Conservation (phyloP, 2,329 filamentous ascomycete genomes). For the Diaporthe humulicola region DNA sequence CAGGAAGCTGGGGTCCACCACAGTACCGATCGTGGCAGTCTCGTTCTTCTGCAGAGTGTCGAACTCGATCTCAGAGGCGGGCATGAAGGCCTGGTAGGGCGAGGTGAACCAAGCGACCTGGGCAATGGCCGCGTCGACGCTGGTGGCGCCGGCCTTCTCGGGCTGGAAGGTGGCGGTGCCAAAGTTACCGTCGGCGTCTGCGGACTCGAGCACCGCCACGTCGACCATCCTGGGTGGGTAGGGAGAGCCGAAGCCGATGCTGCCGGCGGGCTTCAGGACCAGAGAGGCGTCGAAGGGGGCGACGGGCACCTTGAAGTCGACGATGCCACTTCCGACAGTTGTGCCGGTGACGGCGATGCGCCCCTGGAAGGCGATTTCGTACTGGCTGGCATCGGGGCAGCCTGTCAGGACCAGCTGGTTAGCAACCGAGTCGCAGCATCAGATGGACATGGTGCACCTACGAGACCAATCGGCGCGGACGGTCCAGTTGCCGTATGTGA, state of each 20-base stretch:
- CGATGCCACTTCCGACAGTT: conserved; percentile 8
- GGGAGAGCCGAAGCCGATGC: conserved; percentile 30
- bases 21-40: conserved; percentile 21
- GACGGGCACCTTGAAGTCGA: conserved; percentile 33
- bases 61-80: conserved; percentile 29
- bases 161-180: conserved; percentile 32
- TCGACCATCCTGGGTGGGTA: conserved; percentile 28
- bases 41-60: conserved; percentile 16
- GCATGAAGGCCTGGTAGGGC: conserved; percentile 12
- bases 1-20: conserved; percentile 32
- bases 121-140: conserved; percentile 9
- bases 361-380: conserved; percentile 28
- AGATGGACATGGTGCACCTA: background rate
- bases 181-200: conserved; percentile 25
- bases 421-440: background rate
- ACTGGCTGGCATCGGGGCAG: conserved; percentile 24
- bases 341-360: conserved; percentile 19
- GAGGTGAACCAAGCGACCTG: conserved; percentile 34
- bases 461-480: conserved; percentile 34
- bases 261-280: conserved; percentile 34
- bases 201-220: conserved; percentile 6
- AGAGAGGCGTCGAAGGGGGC: conserved; percentile 17
- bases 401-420: background rate
- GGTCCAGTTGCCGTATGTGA: conserved; percentile 30
- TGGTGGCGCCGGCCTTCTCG: conserved; percentile 21